Evolutionary conservation across 208 protist species (phyloP).

Genomic region (Polymyxa betae): DNA sequence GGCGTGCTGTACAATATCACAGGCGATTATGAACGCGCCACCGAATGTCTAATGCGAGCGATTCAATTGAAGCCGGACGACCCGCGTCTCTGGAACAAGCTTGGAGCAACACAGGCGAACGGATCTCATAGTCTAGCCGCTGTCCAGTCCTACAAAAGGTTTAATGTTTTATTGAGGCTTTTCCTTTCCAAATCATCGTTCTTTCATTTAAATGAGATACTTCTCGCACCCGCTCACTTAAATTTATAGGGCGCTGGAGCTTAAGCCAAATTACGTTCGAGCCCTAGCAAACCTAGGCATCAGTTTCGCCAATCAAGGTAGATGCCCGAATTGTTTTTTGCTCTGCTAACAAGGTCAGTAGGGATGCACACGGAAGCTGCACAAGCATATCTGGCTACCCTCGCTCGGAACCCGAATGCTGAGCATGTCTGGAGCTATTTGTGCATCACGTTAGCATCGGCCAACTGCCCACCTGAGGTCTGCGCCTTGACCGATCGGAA

Average conservation of each 20-base stretch:
- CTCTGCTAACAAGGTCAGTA: background rate
- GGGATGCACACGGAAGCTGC: slow-evolving; percentile 25
- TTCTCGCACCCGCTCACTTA: background rate
- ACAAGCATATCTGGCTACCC: slow-evolving; percentile 45
- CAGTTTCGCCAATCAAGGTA: slow-evolving; percentile 61
- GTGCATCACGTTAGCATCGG: slow-evolving; percentile 16
- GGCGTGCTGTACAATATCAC: slow-evolving; percentile 65
- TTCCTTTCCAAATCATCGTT: background rate
- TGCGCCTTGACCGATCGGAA: background rate
- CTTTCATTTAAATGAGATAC: background rate
- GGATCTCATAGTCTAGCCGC: slow-evolving; percentile 38
- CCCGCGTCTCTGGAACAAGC: slow-evolving; percentile 67
- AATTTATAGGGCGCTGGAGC: slow-evolving; percentile 19
- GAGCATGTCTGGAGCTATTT: slow-evolving; percentile 54
- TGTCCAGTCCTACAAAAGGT: slow-evolving; percentile 49
- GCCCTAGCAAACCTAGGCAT: slow-evolving; percentile 64
- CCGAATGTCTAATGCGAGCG: background rate
- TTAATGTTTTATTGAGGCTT: background rate
- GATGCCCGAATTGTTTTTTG: background rate
- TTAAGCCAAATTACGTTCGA: slow-evolving; percentile 66
- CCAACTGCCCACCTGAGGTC: slow-evolving; percentile 28
- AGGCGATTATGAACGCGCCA: slow-evolving; percentile 58
- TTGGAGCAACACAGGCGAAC: slow-evolving; percentile 66
- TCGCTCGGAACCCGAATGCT: background rate
- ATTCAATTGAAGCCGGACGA: slow-evolving; percentile 59